These are phyloP conservation scores for Amesomyces nigricolor DNA, from an alignment of 2,329 filamentous ascomycete genomes.

Conservation along the genomic window DNA sequence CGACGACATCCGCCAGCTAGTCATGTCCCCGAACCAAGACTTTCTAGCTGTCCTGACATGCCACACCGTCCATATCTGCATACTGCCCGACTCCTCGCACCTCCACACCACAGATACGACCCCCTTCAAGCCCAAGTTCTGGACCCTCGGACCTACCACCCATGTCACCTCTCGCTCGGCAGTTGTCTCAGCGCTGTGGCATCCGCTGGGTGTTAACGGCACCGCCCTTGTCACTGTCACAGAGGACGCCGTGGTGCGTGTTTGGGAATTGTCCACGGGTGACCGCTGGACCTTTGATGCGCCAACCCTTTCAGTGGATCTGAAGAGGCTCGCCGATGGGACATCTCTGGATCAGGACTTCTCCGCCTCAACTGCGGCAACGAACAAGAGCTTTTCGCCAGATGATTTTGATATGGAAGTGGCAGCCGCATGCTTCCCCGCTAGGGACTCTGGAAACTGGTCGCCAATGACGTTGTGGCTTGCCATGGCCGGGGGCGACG, in stretches of 20 bases:
- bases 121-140: slow-evolving; percentile 75
- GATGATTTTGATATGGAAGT: slow-evolving; percentile 93
- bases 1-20: slow-evolving; percentile 76
- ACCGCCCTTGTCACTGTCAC: slow-evolving; percentile 84
- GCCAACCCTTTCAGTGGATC: slow-evolving; percentile 75
- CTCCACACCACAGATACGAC: slow-evolving; percentile 63
- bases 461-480: slow-evolving; percentile 94
- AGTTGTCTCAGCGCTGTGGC: slow-evolving; percentile 80
- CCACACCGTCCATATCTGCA: slow-evolving; percentile 80
- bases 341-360: slow-evolving; percentile 78
- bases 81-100: slow-evolving; percentile 76
- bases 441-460: slow-evolving; percentile 71
- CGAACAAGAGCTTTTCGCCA: slow-evolving; percentile 77
- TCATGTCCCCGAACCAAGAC: slow-evolving; percentile 75
- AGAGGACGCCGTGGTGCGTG: slow-evolving; percentile 75
- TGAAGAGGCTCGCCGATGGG: slow-evolving; percentile 84
- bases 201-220: slow-evolving; percentile 79
- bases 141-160: slow-evolving; percentile 85
- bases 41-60: slow-evolving; percentile 81
- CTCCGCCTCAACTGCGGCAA: slow-evolving; percentile 65
- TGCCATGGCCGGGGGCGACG: slow-evolving; percentile 88
- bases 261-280: slow-evolving; percentile 84
- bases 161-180: slow-evolving; percentile 83
- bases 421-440: slow-evolving; percentile 75
- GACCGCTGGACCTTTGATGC: slow-evolving; percentile 84